Percentiles rank a stretch among this genome's conserved stretches.
Evolutionary conservation across 2,329 filamentous ascomycete species (phyloP).

Genomic region (Apiospora pterosperma): DNA sequence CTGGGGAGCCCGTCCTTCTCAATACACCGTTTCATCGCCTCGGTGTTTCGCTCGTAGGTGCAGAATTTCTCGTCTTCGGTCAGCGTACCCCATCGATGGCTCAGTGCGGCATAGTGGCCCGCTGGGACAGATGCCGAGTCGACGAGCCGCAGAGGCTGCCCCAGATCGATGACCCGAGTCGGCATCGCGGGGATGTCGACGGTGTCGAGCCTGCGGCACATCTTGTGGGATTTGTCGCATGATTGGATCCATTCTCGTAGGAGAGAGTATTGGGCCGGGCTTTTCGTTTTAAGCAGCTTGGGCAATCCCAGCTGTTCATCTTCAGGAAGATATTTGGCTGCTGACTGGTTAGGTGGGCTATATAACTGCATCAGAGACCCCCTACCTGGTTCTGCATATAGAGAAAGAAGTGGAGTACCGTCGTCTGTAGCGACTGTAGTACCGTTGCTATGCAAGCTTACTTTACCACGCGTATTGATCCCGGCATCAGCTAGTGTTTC

Average conservation of each 20-base stretch:
- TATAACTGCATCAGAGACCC: not conserved
- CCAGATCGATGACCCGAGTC: conserved; percentile 12
- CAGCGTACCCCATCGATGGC: conserved; percentile 8
- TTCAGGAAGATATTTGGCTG: not conserved
- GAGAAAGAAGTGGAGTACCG: conserved; percentile 5
- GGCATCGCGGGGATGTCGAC: conserved; percentile 1
- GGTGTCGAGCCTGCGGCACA: not conserved
- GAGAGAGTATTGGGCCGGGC: conserved; percentile 7
- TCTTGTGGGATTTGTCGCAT: conserved; percentile 10
- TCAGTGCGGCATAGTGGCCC: not conserved
- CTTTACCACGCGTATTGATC: not conserved
- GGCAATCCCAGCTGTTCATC: conserved; percentile 10
- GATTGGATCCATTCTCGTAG: conserved; percentile 10
- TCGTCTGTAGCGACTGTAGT: not conserved
- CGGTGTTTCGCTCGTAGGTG: not conserved
- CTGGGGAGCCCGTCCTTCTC: conserved; percentile 5
- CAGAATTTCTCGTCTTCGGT: not conserved
- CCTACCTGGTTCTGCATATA: conserved; percentile 10
- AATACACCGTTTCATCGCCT: conserved; percentile 1
- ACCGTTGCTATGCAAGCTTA: not conserved
- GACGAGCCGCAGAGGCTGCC: conserved; percentile 1
- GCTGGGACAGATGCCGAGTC: not conserved
- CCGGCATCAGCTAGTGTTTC: not conserved
- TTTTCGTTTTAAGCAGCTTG: conserved; percentile 6
- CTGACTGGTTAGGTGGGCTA: not conserved